A percentile compares a stretch with the other conserved stretches of the same genome.
phyloP scores from a whole-genome alignment of 2,329 filamentous ascomycete genomes.

The Colletotrichum viniferum region DNA sequence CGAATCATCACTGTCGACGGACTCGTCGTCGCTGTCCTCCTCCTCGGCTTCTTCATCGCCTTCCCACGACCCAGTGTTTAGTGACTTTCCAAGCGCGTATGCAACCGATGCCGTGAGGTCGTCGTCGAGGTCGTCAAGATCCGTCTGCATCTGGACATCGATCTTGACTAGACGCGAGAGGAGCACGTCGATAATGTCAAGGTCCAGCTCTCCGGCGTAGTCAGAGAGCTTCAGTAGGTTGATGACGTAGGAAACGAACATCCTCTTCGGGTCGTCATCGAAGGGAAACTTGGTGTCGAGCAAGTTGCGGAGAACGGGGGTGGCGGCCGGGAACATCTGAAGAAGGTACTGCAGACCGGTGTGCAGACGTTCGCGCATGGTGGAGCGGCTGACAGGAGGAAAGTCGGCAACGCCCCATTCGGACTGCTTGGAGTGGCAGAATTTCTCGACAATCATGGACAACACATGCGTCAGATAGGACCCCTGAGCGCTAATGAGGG shows the following conservation, averaged over 20 bases:
- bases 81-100: slow-evolving; percentile 49
- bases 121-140: slow-evolving; percentile 91
- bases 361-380: slow-evolving; percentile 77
- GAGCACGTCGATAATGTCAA: slow-evolving; percentile 82
- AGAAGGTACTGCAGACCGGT: slow-evolving; percentile 76
- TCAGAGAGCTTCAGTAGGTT: slow-evolving; percentile 80
- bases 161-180: slow-evolving; percentile 89
- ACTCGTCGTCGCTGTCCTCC: slow-evolving; percentile 73
- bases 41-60: slow-evolving; percentile 61
- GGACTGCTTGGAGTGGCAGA: slow-evolving; percentile 59
- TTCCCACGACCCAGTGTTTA: slow-evolving; percentile 41
- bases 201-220: slow-evolving; percentile 78
- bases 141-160: slow-evolving; percentile 92
- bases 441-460: slow-evolving; percentile 80
- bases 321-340: slow-evolving; percentile 80
- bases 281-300: slow-evolving; percentile 75
- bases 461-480: slow-evolving; percentile 77
- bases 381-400: slow-evolving; percentile 64
- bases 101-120: slow-evolving; percentile 79
- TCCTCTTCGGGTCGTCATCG: slow-evolving; percentile 74
- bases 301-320: slow-evolving; percentile 70
- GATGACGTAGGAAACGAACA: slow-evolving; percentile 86
- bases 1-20: slow-evolving; percentile 71
- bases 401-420: slow-evolving; percentile 56
- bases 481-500: slow-evolving; percentile 82